A percentile compares a stretch with the other conserved stretches of the same genome.
These are phyloP conservation scores for Sporothrix curviconia DNA, from an alignment of 2,329 filamentous ascomycete species.

Conservation along the genomic window DNA sequence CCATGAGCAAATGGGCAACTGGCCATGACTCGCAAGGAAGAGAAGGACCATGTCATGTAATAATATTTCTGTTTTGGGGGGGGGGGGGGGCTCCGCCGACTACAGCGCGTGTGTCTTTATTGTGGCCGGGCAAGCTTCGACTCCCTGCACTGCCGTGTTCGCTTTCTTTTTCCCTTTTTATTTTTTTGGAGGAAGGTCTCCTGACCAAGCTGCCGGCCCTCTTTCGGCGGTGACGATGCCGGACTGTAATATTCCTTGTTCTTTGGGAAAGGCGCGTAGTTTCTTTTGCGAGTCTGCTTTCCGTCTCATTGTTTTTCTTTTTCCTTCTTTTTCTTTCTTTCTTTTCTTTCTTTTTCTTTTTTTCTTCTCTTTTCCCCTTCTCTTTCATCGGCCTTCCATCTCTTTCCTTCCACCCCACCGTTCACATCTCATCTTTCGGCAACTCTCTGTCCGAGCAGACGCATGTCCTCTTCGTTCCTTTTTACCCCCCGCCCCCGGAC, in stretches of 20 bases:
- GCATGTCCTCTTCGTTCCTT: background rate
- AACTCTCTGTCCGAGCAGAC: background rate
- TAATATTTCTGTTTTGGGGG: too few species aligned
- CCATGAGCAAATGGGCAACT: too few species aligned
- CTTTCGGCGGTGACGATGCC: too few species aligned
- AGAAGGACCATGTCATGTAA: too few species aligned
- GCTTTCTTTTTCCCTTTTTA: background rate
- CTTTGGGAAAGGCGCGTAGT: background rate
- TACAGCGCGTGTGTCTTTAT: background rate
- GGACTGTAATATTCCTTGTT: too few species aligned
- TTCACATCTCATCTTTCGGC: slow-evolving; percentile 3
- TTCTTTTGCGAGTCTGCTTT: too few species aligned
- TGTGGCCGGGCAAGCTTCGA: background rate
- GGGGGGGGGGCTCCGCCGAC: too few species aligned
- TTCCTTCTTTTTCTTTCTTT: background rate
- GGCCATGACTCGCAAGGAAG: too few species aligned
- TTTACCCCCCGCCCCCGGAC: background rate
- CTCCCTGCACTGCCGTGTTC: background rate
- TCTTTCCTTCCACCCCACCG: background rate
- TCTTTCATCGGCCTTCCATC: background rate
- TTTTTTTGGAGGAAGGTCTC: background rate
- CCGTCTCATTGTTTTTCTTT: background rate
- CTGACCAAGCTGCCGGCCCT: background rate
- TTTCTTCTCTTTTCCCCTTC: background rate
- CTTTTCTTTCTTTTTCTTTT: background rate